A percentile compares a stretch with the other conserved stretches of the same genome.
phyloP scores from a whole-genome alignment of 345 rosid species.

The Pistacia integerrima region DNA sequence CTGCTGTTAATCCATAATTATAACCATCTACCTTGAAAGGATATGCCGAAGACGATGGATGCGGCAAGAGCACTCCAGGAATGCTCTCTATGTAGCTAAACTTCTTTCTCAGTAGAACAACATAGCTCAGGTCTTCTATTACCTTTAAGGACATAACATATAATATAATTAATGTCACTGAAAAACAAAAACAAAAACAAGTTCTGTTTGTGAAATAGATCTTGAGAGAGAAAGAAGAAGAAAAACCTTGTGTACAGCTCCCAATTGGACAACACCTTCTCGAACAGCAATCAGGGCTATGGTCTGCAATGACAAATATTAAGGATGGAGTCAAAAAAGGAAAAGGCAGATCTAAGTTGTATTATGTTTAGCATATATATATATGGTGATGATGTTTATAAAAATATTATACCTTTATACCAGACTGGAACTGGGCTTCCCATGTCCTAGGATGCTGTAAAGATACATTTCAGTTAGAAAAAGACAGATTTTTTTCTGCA shows the following conservation, averaged over 20 bases:
- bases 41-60: slow-evolving; percentile 78
- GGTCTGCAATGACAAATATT: slow-evolving; percentile 59
- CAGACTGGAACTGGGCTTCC: slow-evolving; percentile 98
- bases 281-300: slow-evolving; percentile 93
- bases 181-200: slow-evolving; percentile 4
- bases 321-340: background rate
- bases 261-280: slow-evolving; percentile 97
- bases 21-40: slow-evolving; percentile 51
- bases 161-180: background rate
- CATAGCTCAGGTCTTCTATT: slow-evolving; percentile 84
- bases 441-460: slow-evolving; percentile 92
- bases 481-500: slow-evolving; percentile 9
- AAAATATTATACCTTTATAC: slow-evolving; percentile 65
- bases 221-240: slow-evolving; percentile 7
- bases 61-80: slow-evolving; percentile 92
- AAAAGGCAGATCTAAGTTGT: slow-evolving; percentile 10
- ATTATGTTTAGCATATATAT: background rate
- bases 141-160: slow-evolving; percentile 42
- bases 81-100: slow-evolving; percentile 91
- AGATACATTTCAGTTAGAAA: slow-evolving; percentile 3
- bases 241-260: slow-evolving; percentile 80
- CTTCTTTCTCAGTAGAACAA: slow-evolving; percentile 74
- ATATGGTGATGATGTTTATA: slow-evolving; percentile 14
- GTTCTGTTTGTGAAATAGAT: too few relatives aligned
- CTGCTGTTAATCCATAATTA: slow-evolving; percentile 30